Evolutionary conservation across 1,139 yeast genomes (phyloP), one percentile per base, ranked within the genome.

Genomic region (Wickerhamomyces sp.): DNA sequence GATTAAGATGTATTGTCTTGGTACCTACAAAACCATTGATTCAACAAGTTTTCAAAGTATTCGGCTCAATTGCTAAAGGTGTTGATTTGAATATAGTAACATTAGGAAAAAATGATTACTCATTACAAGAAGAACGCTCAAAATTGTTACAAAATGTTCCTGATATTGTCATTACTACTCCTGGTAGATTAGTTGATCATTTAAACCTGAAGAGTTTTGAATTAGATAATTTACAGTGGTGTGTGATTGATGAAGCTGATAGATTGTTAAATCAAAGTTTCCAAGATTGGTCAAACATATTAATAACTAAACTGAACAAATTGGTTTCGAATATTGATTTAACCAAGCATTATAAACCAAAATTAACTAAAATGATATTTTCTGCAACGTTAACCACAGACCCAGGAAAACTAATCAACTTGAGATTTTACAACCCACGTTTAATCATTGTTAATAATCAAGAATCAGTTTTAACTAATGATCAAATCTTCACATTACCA

Each of bases 171-270:
- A 74, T 92, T 2, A 68, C 89, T 6, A 88, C 98, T 0, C 98
- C 99, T 0, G 99, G 99, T 46, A 74, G 98, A 58, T 66, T 92
- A 34, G 97, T 92, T 13, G 98, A 94, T 50, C 98, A 92, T 61
- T 60, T 90, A 33, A 63, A 66, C 28, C 26, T 65, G 44, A 46
- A 54, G n/a, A 59, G 65, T 19, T 49, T 65, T 10, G 47, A 59
- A 42, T 60, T 88, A 42, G 60, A 65, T 18, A 67, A 72, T 43
- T 67, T 92, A 44, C 70, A 77, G 48, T 88, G 74, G 59, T 67
- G 94, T 51, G 86, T 92, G 4, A 76, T 92, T 31, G 99, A 92
- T 64, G 99, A 92, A 63, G 98, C 97, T 2, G 99, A 92, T 66
- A 70, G 96, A 44, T 67, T 92, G 41, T 71, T 92, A 48, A 88